Evolutionary conservation across 2,329 filamentous ascomycete species (phyloP), one percentile per base, ranked within the genome.

Genomic region (Sphaceloma murrayae): DNA sequence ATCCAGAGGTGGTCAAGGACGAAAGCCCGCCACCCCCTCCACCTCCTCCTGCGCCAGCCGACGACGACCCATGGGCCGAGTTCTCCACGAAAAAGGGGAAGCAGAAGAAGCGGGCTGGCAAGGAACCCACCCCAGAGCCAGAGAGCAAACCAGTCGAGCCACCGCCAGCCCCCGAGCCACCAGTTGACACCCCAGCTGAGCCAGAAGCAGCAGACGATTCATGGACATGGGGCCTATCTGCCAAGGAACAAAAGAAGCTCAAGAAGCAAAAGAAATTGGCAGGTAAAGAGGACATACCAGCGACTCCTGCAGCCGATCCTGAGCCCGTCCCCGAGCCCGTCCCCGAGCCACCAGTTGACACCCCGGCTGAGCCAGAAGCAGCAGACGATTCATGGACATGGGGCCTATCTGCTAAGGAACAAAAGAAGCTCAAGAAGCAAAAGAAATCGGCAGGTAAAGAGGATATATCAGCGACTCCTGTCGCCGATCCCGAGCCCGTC

Each of bases 381-480:
- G 62, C 64, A 27, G 60, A 64, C 30, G 58, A 62, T 9, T 36
- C 46, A 11, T 47, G 39, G 11, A 50, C 52, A 5, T 54, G 51
- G 51, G 48, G 47, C 13, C 44, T 47, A n/a, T 46, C 47, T n/a
- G 50, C 49, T 14, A 53, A 51, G 43, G 51, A 68, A 5, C 66
- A 67, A 40, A 69, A 70, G 53, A 66, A 65, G 50, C 48, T 55
- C 22, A 70, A 70, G 56, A 73, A 74, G 57, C 66, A 65, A 46
- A 69, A 67, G 49, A 67, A 66, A 38, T 58, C 49, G 36, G 59
- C 56, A 27, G 54, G 54, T 30, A 62, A 64, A 46, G 56, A 54
- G 21, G 53, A 52, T 2, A 54, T 56, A 2, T 56, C 57, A 3
- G 54, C 56, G 13, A 53, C 59, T 7, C 52, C 52, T 17, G 55